Evolutionary conservation across 306 rosid species (phyloP), one percentile per base, ranked within the genome.

Genomic region (Benincasa hispida): DNA sequence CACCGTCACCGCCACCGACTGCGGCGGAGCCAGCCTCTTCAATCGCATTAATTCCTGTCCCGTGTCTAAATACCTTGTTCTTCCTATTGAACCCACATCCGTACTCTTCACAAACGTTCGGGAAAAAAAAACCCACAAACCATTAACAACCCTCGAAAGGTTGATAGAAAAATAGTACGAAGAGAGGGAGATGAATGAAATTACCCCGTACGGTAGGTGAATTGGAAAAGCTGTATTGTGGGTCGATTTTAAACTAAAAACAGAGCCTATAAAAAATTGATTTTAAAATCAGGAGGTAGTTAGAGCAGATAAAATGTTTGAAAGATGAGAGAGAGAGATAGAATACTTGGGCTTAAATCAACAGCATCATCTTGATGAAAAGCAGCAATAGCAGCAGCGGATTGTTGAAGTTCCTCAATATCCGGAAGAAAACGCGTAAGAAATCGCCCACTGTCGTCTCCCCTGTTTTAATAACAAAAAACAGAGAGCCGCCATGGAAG

Each of bases 311-410:
- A 51, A 39, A 39, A 39, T 0, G 35, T 32, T 32, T 32, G 10
- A 59, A 57, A 48, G 65, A 45, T 2, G 62, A 70, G 24, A 28
- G 22, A 74, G 41, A 66, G 58, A 66, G 75, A 74, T 37, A 80
- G 76, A 59, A 78, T 78, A 91, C 97, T 93, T 89, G 92, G 77
- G 84, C 86, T 88, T 91, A 91, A 89, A 91, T 86, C 92, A 87
- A 89, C 83, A 82, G 91, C 89, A 85, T 87, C 86, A 39, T 88
- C 86, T 48, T 74, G 90, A 67, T 82, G 89, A 74, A 93, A 89
- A 76, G 82, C 56, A 76, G 77, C 62, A 53, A 54, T 17, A 42
- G 87, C 48, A 55, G 21, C 67, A 78, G 87, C 76, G 79, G 93
- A 88, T 42, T 82, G 88, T 10, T 88, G 91, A 88, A 90, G 90